Percentiles rank a stretch among this genome's conserved stretches.
Evolutionary conservation across 176 grass and related monocot genomes (phyloP).

Genomic region (Leersia perrieri): DNA sequence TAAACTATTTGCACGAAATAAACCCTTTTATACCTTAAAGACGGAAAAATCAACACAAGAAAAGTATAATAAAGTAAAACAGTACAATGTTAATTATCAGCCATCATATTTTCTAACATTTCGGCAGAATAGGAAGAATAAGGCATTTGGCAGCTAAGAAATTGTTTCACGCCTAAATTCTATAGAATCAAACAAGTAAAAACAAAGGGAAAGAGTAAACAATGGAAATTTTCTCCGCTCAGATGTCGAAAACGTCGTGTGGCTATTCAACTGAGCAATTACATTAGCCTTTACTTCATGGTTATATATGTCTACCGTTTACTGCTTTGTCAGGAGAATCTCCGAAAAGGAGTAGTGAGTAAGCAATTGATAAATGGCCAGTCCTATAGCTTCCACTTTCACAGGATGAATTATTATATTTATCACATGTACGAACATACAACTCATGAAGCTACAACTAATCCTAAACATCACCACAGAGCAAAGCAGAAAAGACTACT

Average conservation of each 20-base stretch:
- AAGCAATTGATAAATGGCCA: background rate
- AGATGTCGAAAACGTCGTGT: background rate
- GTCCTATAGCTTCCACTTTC: conserved; percentile 6
- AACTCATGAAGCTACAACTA: background rate
- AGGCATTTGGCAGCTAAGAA: too few relatives aligned
- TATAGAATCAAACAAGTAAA: background rate
- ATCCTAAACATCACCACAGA: background rate
- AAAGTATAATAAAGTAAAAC: too few relatives aligned
- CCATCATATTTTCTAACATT: too few relatives aligned
- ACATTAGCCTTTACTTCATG: background rate
- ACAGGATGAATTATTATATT: background rate
- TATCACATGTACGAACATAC: background rate
- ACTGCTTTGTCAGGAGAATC: background rate
- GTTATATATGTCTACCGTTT: background rate
- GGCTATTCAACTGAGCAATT: background rate
- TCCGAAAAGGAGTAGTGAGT: background rate
- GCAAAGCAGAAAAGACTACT: background rate
- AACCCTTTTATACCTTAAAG: too few relatives aligned
- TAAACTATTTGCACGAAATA: too few relatives aligned
- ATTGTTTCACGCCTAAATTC: too few relatives aligned
- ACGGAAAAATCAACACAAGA: too few relatives aligned
- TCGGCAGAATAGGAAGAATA: too few relatives aligned
- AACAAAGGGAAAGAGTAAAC: background rate
- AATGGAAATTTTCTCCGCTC: background rate
- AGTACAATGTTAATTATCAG: too few relatives aligned